Base-by-base conservation (phyloP, 164 flowering plant species). In the Nymphaea colorata region DNA sequence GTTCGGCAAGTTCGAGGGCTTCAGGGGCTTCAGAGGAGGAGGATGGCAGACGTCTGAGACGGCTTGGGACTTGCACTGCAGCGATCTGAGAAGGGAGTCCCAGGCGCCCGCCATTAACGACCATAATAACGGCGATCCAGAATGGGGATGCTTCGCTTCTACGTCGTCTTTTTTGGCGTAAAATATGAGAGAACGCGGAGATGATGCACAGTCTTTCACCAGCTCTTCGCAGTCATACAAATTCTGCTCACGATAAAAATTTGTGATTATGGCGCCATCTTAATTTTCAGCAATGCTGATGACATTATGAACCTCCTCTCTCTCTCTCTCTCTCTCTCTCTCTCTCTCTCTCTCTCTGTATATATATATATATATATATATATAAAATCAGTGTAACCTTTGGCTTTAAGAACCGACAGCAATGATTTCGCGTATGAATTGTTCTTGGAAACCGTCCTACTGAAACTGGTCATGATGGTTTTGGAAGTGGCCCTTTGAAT, bases 61-160 rank as follows among this genome's bases (percentile, higher is more conserved):
- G 0, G 87, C 91, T 76, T 79, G 84, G 4, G 93, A 90, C 68
- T 89, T 95, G 87, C 99, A 95, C 36, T 91, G 96, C 59, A 91
- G 63, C 5, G 97, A 86, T 66, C 82, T 88, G 25, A 92, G 36
- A 18, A 61, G 36, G 42, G 64, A 61, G 64, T 61, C 86, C 99
- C 98, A 91, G 41, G 86, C 85, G 64, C 80, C 74, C 80, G 96
- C 86, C 97, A 91, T 89, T 78, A 36, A 71, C 72, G 71, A 71
- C 80, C 57, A 51, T 51, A 51, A 51, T 51, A 51, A 51, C 57
- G 57, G 14, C 57, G 57, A 51, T 15, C 14, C 12, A 10, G 57
- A 8, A 15, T 15, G 57, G 57, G 57, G 14, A 8, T 10, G 57
- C 57, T 51, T 51, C 57, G 57, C 3, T 15, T 51, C 57, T 51